phyloP scores from a whole-genome alignment of 768 basidiomycete species.

The Mycena galopus region DNA sequence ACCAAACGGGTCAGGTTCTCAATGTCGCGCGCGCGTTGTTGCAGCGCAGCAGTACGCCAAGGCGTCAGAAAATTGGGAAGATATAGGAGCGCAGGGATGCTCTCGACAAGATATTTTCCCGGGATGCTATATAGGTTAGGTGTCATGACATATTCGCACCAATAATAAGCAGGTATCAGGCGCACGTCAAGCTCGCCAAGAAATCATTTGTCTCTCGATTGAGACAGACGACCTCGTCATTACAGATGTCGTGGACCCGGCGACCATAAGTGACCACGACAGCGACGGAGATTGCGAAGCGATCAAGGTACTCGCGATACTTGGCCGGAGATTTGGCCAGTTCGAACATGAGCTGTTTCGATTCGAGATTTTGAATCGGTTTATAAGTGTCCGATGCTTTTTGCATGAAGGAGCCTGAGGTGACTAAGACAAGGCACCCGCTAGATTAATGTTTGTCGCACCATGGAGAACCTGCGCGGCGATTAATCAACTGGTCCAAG shows the following conservation, averaged over 20 bases:
- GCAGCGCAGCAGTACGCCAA: slow-evolving; percentile 25
- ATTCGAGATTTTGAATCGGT: slow-evolving; percentile 62
- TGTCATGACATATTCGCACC: not conserved
- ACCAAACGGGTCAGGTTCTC: slow-evolving; percentile 54
- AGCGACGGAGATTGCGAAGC: slow-evolving; percentile 60
- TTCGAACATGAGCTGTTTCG: slow-evolving; percentile 57
- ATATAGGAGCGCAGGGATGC: slow-evolving; percentile 60
- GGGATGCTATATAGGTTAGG: slow-evolving; percentile 52
- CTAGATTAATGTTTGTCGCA: not conserved
- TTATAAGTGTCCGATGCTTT: slow-evolving; percentile 56
- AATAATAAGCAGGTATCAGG: not conserved
- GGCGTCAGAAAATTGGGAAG: slow-evolving; percentile 47
- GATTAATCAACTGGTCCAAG: not conserved
- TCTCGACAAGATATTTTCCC: slow-evolving; percentile 63
- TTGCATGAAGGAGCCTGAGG: slow-evolving; percentile 38
- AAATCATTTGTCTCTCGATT: slow-evolving; percentile 33
- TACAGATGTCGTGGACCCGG: slow-evolving; percentile 55
- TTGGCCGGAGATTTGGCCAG: slow-evolving; percentile 52
- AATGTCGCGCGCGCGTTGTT: slow-evolving; percentile 52
- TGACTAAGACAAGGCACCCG: not conserved
- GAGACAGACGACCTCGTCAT: slow-evolving; percentile 58
- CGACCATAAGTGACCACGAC: slow-evolving; percentile 59
- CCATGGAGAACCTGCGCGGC: slow-evolving; percentile 54
- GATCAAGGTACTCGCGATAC: slow-evolving; percentile 48
- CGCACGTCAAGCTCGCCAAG: slow-evolving; percentile 50